A percentile compares a stretch with the other conserved stretches of the same genome.
phyloP scores from a whole-genome alignment of 441 rosid species.

The Gossypium gossypioides region DNA sequence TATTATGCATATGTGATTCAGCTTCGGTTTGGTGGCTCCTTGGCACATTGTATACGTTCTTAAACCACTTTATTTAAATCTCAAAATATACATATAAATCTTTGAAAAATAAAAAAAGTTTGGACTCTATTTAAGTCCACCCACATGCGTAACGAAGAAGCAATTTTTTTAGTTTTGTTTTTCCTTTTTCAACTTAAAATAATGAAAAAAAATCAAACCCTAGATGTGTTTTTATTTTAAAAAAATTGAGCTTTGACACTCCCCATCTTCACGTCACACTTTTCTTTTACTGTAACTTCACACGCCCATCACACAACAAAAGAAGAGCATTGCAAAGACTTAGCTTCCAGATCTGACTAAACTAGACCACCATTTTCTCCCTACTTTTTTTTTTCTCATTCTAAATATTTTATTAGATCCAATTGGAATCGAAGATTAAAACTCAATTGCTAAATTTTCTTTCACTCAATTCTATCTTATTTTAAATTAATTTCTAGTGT shows the following conservation, averaged over 20 bases:
- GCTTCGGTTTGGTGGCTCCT: too few relatives aligned
- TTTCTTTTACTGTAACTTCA: not conserved
- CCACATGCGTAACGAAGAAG: too few relatives aligned
- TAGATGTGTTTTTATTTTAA: constrained; percentile 15
- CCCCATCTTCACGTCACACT: not conserved
- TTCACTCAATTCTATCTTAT: constrained; percentile 43
- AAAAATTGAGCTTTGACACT: not conserved
- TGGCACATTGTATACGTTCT: too few relatives aligned
- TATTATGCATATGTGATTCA: too few relatives aligned
- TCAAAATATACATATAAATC: too few relatives aligned
- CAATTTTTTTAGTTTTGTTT: too few relatives aligned
- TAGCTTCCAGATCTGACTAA: constrained; percentile 4
- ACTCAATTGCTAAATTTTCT: constrained; percentile 17
- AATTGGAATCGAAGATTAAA: not conserved
- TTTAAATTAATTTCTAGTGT: not conserved
- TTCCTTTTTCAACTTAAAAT: not conserved
- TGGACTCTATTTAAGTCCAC: too few relatives aligned
- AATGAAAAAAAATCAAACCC: constrained; percentile 18
- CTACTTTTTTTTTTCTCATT: not conserved
- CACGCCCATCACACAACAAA: not conserved
- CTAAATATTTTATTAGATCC: constrained; percentile 3
- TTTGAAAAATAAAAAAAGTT: too few relatives aligned
- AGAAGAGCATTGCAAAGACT: not conserved
- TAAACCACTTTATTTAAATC: too few relatives aligned
- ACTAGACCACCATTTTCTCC: not conserved